These are phyloP conservation scores for Kodamaea lidongshanica DNA, from an alignment of 805 yeast genomes.

Conservation along the genomic window DNA sequence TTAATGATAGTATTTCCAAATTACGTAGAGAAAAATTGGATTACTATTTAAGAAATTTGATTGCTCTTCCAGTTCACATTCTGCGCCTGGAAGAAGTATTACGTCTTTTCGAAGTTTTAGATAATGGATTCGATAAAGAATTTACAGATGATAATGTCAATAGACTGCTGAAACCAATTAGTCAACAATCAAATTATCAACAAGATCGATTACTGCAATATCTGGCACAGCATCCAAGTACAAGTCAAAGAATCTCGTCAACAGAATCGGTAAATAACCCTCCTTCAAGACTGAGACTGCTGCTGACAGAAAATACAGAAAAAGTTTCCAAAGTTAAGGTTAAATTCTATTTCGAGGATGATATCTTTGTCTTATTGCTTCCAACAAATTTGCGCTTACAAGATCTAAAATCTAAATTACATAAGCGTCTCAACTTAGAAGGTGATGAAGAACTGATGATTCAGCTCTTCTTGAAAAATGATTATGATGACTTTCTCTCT, in stretches of 20 bases:
- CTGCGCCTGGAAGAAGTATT: slow-evolving; percentile 64
- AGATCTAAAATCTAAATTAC: slow-evolving; percentile 47
- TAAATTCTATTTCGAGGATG: slow-evolving; percentile 74
- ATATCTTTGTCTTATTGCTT: slow-evolving; percentile 66
- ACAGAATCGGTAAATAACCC: slow-evolving; percentile 20
- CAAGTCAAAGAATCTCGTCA: slow-evolving; percentile 16
- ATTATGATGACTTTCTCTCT: slow-evolving; percentile 34
- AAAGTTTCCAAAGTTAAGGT: slow-evolving; percentile 45
- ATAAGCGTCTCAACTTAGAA: slow-evolving; percentile 40
- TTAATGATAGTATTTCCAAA: slow-evolving; percentile 64
- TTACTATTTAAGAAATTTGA: slow-evolving; percentile 48
- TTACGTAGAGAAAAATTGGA: slow-evolving; percentile 51
- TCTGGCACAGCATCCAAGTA: slow-evolving; percentile 24
- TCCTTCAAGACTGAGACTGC: slow-evolving; percentile 7
- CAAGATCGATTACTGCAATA: slow-evolving; percentile 50
- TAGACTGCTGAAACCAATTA: slow-evolving; percentile 31
- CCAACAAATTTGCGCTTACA: slow-evolving; percentile 42
- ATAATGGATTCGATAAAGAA: slow-evolving; percentile 57
- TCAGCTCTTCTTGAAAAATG: slow-evolving; percentile 35
- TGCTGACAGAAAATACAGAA: slow-evolving; percentile 13
- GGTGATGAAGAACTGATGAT: slow-evolving; percentile 14
- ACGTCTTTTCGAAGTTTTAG: slow-evolving; percentile 60
- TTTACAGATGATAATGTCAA: slow-evolving; percentile 11
- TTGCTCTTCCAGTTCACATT: slow-evolving; percentile 70
- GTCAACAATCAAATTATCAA: slow-evolving; percentile 39